Evolutionary conservation across 2,329 filamentous ascomycete genomes (phyloP), one percentile per base, ranked within the genome.

Genomic region (Alternaria arborescens): DNA sequence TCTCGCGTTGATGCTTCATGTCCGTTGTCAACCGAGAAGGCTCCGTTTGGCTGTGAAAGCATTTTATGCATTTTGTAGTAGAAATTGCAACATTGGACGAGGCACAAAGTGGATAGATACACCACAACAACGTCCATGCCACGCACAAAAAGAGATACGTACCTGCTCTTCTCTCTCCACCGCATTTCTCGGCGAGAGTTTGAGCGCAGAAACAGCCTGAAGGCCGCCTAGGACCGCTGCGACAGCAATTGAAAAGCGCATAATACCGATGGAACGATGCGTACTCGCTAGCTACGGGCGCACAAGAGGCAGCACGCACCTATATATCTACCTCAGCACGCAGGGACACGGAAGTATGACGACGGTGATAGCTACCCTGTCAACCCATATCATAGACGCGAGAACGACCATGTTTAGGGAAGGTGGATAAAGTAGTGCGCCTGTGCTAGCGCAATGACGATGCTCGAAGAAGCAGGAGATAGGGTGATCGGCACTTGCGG

Each of bases 391-490:
- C 67, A 50, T 48, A 40, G 32, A 43, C 32, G 54, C 52, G 53
- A 47, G 55, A 50, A 58, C 14, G 22, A 16, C 58, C 60, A 61
- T 71, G 54, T 50, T 70, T 74, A 43, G 43, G 71, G 72, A 71
- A 75, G 71, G 72, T 74, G 62, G 65, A 58, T 65, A 64, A 62
- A 58, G 60, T 57, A 66, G 58, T 54, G 52, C 60, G 54, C 48
- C 62, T 43, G 54, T 57, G 55, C 46, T 52, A 64, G 42, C n/a
- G 46, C 47, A 50, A 43, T 36, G 34, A 52, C 36, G 57, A 60
- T 54, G 51, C 72, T 70, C 44, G 32, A 74, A 62, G 16, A 22
- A 72, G 72, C 65, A 75, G 71, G 71, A 68, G 71, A 64, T 24
- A 55, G 43, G 58, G 55, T 52, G 64, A 72, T 71, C 66, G 60